Evolutionary conservation across 495 filamentous ascomycete genomes (phyloP).

Genomic region (Hyaloscypha variabilis): DNA sequence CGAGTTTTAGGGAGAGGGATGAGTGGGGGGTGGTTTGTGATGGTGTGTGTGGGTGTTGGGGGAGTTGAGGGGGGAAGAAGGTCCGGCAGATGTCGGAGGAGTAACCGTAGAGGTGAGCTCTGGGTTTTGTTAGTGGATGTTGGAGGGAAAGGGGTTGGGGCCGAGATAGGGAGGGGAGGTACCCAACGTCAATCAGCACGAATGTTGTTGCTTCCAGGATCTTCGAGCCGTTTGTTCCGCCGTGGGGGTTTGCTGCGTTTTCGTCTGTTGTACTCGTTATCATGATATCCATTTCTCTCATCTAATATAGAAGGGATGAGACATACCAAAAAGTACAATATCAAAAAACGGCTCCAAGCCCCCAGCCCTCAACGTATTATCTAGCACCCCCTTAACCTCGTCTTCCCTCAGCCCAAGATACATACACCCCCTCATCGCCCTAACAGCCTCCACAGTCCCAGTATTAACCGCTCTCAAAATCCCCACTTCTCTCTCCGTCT

Average conservation of each 20-base stretch:
- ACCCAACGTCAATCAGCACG: constrained; percentile 59
- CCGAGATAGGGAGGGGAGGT: not conserved
- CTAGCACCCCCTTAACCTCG: constrained; percentile 50
- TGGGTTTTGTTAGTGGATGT: no score
- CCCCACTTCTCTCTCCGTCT: constrained; percentile 50
- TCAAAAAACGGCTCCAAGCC: constrained; percentile 57
- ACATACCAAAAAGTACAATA: constrained; percentile 53
- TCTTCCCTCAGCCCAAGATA: constrained; percentile 51
- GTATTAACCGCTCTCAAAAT: constrained; percentile 58
- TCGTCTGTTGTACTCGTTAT: constrained; percentile 43
- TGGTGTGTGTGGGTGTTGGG: no score
- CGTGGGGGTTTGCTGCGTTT: constrained; percentile 55
- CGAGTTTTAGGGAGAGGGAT: constrained; percentile 39
- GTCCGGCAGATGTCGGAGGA: constrained; percentile 60
- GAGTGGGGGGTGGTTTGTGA: constrained; percentile 17
- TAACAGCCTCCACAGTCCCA: constrained; percentile 56
- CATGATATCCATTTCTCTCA: no score
- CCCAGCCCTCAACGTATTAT: constrained; percentile 47
- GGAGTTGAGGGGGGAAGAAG: constrained; percentile 48
- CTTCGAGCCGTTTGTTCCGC: constrained; percentile 52
- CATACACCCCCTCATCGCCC: constrained; percentile 55
- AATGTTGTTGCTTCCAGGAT: constrained; percentile 50
- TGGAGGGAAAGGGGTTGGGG: constrained; percentile 15
- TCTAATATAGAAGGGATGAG: constrained; percentile 4
- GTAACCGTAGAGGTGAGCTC: constrained; percentile 56